Evolutionary conservation across 1,284 basidiomycete species (phyloP).

Genomic region (Pholiota adiposa): DNA sequence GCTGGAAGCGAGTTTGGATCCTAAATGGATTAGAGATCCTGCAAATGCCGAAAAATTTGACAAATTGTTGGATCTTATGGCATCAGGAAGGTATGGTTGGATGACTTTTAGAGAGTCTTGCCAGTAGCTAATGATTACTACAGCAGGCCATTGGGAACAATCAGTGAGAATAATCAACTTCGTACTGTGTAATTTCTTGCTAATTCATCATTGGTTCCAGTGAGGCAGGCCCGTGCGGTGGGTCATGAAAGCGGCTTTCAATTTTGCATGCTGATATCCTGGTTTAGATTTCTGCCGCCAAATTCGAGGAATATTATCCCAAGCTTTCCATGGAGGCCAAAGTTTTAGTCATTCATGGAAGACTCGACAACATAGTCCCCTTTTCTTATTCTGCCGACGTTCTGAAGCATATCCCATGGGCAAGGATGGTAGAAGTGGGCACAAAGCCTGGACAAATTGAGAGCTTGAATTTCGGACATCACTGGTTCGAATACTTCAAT

Average conservation of each 20-base stretch:
- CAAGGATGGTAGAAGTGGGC: slow-evolving; percentile 1
- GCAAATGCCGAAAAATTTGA: neutral
- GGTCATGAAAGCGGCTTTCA: neutral
- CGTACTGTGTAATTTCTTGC: neutral
- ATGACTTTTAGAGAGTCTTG: neutral
- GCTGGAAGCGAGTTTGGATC: slow-evolving; percentile 1
- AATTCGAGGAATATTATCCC: slow-evolving; percentile 3
- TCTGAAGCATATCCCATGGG: neutral
- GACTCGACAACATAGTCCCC: slow-evolving; percentile 3
- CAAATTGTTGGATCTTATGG: neutral
- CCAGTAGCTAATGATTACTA: neutral
- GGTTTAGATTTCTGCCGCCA: neutral
- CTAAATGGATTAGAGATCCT: neutral
- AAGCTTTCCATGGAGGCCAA: neutral
- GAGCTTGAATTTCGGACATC: neutral
- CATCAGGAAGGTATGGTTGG: neutral
- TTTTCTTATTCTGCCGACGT: slow-evolving; percentile 3
- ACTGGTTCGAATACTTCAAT: slow-evolving; percentile 6
- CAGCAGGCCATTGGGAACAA: neutral
- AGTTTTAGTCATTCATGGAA: slow-evolving; percentile 3
- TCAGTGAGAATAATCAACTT: neutral
- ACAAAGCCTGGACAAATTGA: neutral
- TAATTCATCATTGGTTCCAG: neutral
- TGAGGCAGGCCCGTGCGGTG: slow-evolving; percentile 2
- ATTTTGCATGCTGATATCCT: neutral